phyloP scores from a whole-genome alignment of 495 filamentous ascomycete genomes.

The Patellaria atrata region DNA sequence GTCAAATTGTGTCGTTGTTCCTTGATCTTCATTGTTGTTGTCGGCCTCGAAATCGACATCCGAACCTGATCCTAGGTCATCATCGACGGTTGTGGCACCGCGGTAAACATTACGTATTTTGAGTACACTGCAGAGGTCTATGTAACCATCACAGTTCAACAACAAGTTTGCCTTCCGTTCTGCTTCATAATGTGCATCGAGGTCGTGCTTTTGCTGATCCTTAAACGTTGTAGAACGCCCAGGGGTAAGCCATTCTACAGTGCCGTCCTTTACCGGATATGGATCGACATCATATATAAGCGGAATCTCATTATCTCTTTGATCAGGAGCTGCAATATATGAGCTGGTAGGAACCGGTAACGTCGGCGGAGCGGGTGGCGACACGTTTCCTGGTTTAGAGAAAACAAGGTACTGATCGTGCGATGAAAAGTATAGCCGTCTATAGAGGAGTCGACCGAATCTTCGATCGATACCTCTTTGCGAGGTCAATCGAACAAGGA shows the following conservation, averaged over 20 bases:
- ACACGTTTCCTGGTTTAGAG: slow-evolving; percentile 47
- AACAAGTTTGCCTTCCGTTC: slow-evolving; percentile 47
- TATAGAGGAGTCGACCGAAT: slow-evolving; percentile 52
- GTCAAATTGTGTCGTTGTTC: slow-evolving; percentile 36
- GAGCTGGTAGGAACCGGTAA: slow-evolving; percentile 29
- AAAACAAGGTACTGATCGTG: slow-evolving; percentile 58
- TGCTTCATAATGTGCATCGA: slow-evolving; percentile 45
- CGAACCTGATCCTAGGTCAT: slow-evolving; percentile 30
- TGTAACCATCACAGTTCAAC: slow-evolving; percentile 47
- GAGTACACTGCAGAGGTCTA: slow-evolving; percentile 45
- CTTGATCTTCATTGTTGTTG: slow-evolving; percentile 38
- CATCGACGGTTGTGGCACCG: slow-evolving; percentile 37
- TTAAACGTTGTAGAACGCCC: slow-evolving; percentile 26
- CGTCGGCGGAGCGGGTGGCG: slow-evolving; percentile 52
- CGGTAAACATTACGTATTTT: slow-evolving; percentile 41
- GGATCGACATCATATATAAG: slow-evolving; percentile 51
- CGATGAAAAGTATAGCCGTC: slow-evolving; percentile 54
- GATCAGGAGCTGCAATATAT: slow-evolving; percentile 38
- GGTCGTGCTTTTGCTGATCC: slow-evolving; percentile 38
- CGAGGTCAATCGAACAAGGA: slow-evolving; percentile 53
- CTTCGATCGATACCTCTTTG: slow-evolving; percentile 46
- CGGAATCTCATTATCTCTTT: slow-evolving; percentile 44
- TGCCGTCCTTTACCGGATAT: slow-evolving; percentile 39
- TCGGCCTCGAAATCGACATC: slow-evolving; percentile 34
- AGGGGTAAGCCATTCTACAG: slow-evolving; percentile 42